Percentiles rank a stretch among this genome's conserved stretches.
Evolutionary conservation across 345 rosid species (phyloP).

Genomic region (Kernera saxatilis): DNA sequence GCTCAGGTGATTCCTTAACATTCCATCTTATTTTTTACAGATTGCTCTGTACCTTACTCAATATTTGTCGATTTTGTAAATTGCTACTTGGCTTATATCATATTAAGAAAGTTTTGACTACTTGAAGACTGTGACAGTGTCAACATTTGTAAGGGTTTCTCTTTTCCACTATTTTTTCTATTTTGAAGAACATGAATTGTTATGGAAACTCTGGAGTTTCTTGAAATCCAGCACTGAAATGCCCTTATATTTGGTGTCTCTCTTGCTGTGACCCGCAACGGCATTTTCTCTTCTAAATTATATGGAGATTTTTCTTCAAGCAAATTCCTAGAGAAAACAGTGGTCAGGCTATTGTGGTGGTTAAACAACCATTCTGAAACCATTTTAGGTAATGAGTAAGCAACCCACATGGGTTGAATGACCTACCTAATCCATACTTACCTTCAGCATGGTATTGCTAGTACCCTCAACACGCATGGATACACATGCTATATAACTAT

Average conservation of each 20-base stretch:
- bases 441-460: constrained; percentile 1
- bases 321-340: background rate
- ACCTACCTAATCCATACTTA: constrained; percentile 33
- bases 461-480: background rate
- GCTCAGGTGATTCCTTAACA: constrained; percentile 21
- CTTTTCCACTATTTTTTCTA: background rate
- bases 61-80: background rate
- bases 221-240: background rate
- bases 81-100: background rate
- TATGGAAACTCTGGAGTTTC: background rate
- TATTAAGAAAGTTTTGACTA: constrained; percentile 8
- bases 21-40: background rate
- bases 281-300: no score
- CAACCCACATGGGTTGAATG: constrained; percentile 30
- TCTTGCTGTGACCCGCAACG: background rate
- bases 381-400: constrained; percentile 7
- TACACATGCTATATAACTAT: constrained; percentile 12
- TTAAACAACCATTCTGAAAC: constrained; percentile 7
- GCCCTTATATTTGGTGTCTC: background rate
- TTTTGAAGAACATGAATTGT: background rate
- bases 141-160: background rate
- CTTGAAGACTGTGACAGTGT: background rate
- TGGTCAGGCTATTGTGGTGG: background rate
- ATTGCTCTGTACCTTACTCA: constrained; percentile 5
- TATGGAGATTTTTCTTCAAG: background rate